Base-by-base conservation (phyloP, 2,329 filamentous ascomycete genomes). In the Epichloe sp. region DNA sequence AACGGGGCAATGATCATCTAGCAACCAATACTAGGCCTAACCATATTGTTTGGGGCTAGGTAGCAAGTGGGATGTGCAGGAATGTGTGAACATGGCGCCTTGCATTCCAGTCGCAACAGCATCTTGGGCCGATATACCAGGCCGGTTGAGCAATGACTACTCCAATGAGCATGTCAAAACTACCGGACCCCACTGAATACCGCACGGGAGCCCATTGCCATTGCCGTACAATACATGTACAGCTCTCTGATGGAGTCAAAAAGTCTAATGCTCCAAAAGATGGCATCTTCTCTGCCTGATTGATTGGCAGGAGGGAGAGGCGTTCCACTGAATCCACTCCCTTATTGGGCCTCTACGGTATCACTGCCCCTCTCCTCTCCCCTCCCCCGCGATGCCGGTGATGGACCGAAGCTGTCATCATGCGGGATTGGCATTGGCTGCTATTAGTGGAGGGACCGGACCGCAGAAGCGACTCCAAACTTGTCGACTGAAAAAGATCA, bases 31-130 rank as follows among this genome's bases (percentile, higher is more conserved):
- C 40, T 45, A 45, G 53, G 26, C 43, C 44, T 37, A 47, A 26
- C 42, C 47, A 47, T 52, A 48, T 54, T 52, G 44, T 43, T 46
- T 47, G 47, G 50, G 12, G 45, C 47, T 45, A 49, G 49, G 40
- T 44, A 44, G 35, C 17, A 49, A 47, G 47, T 52, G 51, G 51
- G 36, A 54, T 44, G 36, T 41, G 40, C 45, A 53, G 53, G 50
- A 54, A 54, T 54, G 50, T 44, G 48, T 52, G 50, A 49, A 52
- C 43, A 54, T 51, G 41, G 46, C 52, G 53, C 44, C 48, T 44
- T 40, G 46, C 53, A 54, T 54, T 54, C 53, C 53, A 54, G 53
- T 53, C 51, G 17, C 41, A 41, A 45, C 42, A 43, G 40, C 40
- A 49, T 41, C 51, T 36, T 49, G 35, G 50, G 36, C 47, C 34